Base-by-base conservation (phyloP, 148 eudicot species). In the Fagopyrum homotropicum region DNA sequence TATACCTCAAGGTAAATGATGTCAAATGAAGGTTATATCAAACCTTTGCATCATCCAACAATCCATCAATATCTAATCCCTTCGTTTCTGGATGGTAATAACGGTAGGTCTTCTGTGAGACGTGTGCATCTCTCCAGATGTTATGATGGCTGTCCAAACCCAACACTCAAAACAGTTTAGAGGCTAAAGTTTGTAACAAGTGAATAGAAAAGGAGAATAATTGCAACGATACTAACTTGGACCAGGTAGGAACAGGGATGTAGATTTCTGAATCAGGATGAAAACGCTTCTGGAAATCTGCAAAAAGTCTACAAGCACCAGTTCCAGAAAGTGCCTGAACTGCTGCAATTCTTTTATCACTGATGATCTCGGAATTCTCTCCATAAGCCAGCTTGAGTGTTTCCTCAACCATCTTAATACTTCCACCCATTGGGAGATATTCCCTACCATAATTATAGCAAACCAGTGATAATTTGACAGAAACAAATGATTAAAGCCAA, bases 361-460 rank as follows among this genome's bases (percentile, higher is more conserved):
- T 92, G 55, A 95, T 85, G 75, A 92, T 83, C 44, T 89, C 94
- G 19, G 99, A 95, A 72, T 88, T 77, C 70, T 92, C 99, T 63
- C 99, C 99, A 79, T 90, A 95, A 3, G 99, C 99, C 59, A 95
- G 88, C 87, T 90, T 95, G 74, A 95, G 73, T 55, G 99, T 89
- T 83, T 92, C 96, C 80, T 92, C 87, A 73, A 95, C 82, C 99
- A 95, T 92, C 43, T 92, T 87, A 60, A 60, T 77, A 78, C 99
- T 95, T 80, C 99, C 99, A 69, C 92, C 99, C 97, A 95, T 95
- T 4, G 99, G 98, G 75, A 95, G 99, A 83, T 95, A 95, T 73
- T 95, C 99, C 99, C 99, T 95, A 79, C 12, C 47, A 82, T 56
- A 72, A 45, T 52, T 46, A 52, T 16, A 29, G 4, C 19, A 61